phyloP scores from a whole-genome alignment of 495 filamentous ascomycete genomes.

The Cenococcum geophilum region DNA sequence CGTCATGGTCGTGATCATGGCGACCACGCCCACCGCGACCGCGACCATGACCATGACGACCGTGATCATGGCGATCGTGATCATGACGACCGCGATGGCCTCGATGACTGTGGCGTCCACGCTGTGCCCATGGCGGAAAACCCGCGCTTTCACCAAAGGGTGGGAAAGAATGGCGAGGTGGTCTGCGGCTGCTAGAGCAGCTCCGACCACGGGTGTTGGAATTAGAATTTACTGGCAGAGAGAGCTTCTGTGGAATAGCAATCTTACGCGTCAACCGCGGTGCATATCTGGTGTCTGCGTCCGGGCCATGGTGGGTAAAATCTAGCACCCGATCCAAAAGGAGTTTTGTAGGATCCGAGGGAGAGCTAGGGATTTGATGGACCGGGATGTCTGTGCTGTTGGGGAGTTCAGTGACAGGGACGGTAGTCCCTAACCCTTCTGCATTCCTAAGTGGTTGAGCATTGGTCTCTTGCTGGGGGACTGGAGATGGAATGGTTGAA shows the following conservation, averaged over 20 bases:
- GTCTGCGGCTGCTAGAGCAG: not conserved
- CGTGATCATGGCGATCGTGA: conserved; percentile 9
- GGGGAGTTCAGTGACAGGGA: conserved; percentile 16
- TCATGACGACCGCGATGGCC: conserved; percentile 1
- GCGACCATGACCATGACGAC: no score
- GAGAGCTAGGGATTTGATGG: conserved; percentile 4
- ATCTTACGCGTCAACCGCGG: conserved; percentile 15
- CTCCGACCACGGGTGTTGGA: not conserved
- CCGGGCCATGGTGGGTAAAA: conserved; percentile 26
- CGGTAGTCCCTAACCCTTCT: conserved; percentile 10
- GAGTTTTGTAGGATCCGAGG: conserved; percentile 2
- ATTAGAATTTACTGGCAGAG: not conserved
- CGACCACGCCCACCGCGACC: no score
- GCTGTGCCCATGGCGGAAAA: not conserved
- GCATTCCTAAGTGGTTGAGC: conserved; percentile 10
- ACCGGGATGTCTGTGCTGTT: conserved; percentile 16
- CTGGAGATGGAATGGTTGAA: not conserved
- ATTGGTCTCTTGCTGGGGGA: not conserved
- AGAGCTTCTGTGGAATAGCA: conserved; percentile 22
- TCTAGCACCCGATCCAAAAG: conserved; percentile 19
- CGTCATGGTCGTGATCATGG: no score
- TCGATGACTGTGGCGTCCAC: not conserved
- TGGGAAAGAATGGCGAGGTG: no score
- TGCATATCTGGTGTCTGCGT: conserved; percentile 26
- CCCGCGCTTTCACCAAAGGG: no score